Conservation (phyloP, 345 rosid species). For the Moricandia arvensis region DNA sequence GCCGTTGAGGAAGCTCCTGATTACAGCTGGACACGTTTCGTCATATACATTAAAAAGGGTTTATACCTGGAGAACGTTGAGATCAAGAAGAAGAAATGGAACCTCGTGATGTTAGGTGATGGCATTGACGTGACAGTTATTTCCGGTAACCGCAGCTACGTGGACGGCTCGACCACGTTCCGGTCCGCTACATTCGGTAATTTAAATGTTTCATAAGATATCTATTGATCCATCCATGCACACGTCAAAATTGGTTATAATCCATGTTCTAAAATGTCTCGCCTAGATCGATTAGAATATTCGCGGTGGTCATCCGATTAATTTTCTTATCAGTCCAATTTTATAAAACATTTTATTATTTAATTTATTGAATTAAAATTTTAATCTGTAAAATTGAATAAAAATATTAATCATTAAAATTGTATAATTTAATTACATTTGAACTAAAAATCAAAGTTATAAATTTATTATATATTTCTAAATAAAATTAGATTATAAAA, state of each 20-base stretch:
- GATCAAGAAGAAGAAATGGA: slow-evolving; percentile 83
- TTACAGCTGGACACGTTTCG: slow-evolving; percentile 49
- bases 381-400: no score
- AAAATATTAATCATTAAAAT: no score
- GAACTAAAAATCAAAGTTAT: no score
- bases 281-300: no score
- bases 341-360: no score
- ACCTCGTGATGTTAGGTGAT: slow-evolving; percentile 77
- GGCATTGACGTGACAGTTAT: slow-evolving; percentile 65
- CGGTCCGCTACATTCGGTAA: slow-evolving; percentile 88
- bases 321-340: no score
- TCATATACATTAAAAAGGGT: slow-evolving; percentile 66
- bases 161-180: slow-evolving; percentile 91
- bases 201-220: background rate
- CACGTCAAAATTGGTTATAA: background rate
- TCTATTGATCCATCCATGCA: background rate
- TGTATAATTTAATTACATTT: no score
- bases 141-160: slow-evolving; percentile 58
- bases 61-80: slow-evolving; percentile 73
- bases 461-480: no score
- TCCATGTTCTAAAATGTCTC: no score
- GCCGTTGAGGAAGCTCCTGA: slow-evolving; percentile 69
- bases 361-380: no score
- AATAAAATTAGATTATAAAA: no score
- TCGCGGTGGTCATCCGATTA: no score